A percentile compares a stretch with the other conserved stretches of the same genome.
Evolutionary conservation across 768 basidiomycete species (phyloP).

Genomic region (Suillus cothurnatus): DNA sequence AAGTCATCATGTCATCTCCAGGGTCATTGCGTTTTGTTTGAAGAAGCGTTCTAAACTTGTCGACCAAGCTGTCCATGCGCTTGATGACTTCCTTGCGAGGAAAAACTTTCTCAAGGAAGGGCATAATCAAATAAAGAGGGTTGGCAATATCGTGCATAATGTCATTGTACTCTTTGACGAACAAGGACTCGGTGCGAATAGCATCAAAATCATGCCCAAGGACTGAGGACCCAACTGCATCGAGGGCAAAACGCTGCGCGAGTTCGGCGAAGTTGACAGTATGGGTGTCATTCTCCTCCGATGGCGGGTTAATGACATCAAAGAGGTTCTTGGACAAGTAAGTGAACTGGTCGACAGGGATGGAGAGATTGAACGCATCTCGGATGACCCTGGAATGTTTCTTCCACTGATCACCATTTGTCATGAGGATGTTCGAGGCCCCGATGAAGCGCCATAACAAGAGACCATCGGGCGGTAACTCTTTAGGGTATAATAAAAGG

Average conservation of each 20-base stretch:
- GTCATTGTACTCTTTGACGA: conserved; percentile 38
- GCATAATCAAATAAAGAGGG: conserved; percentile 36
- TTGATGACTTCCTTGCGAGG: conserved; percentile 31
- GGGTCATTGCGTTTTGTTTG: conserved; percentile 32
- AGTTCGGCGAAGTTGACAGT: conserved; percentile 29
- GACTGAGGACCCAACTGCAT: conserved; percentile 39
- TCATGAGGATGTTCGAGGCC: conserved; percentile 38
- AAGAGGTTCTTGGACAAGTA: conserved; percentile 35
- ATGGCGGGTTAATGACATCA: conserved; percentile 16
- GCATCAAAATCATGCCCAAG: conserved; percentile 42
- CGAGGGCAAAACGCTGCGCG: conserved; percentile 36
- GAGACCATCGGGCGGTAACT: conserved; percentile 33
- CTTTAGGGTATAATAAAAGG: conserved; percentile 16
- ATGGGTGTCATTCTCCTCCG: conserved; percentile 32
- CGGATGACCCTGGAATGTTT: conserved; percentile 38
- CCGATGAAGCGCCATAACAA: conserved; percentile 40
- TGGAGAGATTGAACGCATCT: conserved; percentile 35
- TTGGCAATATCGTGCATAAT: conserved; percentile 40
- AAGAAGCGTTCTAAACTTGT: conserved; percentile 30
- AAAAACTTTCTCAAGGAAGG: conserved; percentile 32
- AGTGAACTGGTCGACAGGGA: conserved; percentile 38
- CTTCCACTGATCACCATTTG: conserved; percentile 42
- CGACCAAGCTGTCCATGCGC: conserved; percentile 33
- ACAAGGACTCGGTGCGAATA: conserved; percentile 33
- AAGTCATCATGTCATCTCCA: conserved; percentile 39